These are phyloP conservation scores for Meripilus lineatus DNA, from an alignment of 1,284 basidiomycete genomes.

Conservation along the genomic window DNA sequence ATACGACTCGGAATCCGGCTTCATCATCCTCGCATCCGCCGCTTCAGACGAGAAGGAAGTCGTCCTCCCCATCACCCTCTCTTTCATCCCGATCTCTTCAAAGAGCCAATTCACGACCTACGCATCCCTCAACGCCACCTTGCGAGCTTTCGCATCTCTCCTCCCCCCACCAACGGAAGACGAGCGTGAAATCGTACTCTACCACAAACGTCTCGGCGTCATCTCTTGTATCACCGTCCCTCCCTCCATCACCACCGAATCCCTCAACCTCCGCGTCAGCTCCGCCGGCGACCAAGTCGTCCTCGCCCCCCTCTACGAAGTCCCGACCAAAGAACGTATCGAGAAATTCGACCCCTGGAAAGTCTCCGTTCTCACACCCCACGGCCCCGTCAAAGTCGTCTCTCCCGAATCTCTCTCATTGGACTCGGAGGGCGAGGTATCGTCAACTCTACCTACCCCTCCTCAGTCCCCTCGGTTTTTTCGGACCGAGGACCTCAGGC, in stretches of 20 bases:
- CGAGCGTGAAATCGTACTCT: conserved; percentile 13
- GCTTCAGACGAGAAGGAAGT: neutral
- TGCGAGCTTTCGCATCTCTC: too few species aligned
- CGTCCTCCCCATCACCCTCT: conserved; percentile 6
- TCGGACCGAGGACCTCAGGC: neutral
- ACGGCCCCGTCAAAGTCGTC: conserved; percentile 9
- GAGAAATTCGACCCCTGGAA: conserved; percentile 4
- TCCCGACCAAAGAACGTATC: conserved; percentile 3
- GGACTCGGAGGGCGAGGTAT: too few species aligned
- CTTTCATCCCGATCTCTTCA: conserved; percentile 7
- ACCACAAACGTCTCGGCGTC: conserved; percentile 10
- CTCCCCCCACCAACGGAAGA: neutral
- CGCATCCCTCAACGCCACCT: conserved; percentile 1
- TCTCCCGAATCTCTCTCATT: too few species aligned
- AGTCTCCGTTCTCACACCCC: conserved; percentile 11
- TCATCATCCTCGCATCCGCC: conserved; percentile 3
- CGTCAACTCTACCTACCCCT: conserved; percentile 1
- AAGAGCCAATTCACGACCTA: neutral
- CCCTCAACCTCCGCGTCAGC: conserved; percentile 10
- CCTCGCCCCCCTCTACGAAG: conserved; percentile 12
- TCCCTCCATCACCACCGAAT: conserved; percentile 10
- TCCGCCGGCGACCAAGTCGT: conserved; percentile 13
- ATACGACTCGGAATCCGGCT: neutral
- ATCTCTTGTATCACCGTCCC: conserved; percentile 13
- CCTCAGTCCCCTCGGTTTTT: conserved; percentile 15